Evolutionary conservation across 176 grass and related monocot species (phyloP).

Genomic region (Elymus sibiricus): DNA sequence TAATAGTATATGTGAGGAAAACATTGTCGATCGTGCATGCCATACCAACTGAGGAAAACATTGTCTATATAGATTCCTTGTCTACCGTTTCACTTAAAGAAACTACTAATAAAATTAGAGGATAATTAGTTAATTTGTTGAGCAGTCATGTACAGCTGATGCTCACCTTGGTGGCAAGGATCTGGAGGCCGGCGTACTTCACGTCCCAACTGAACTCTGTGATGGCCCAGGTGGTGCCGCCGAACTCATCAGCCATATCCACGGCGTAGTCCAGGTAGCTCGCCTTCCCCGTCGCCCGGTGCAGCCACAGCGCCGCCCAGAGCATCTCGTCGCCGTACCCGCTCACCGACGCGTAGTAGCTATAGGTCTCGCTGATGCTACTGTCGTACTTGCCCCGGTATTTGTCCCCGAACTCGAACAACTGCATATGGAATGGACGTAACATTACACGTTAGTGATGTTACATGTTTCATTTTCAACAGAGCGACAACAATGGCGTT

Average conservation of each 20-base stretch:
- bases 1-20: no score
- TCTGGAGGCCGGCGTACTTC: slow-evolving; percentile 56
- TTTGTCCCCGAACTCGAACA: slow-evolving; percentile 46
- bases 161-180: slow-evolving; percentile 41
- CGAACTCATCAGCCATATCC: slow-evolving; percentile 35
- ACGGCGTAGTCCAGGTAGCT: slow-evolving; percentile 46
- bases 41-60: neutral
- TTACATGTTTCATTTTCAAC: no score
- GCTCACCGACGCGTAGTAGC: slow-evolving; percentile 55
- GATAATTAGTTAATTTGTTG: no score
- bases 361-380: slow-evolving; percentile 28
- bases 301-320: slow-evolving; percentile 65
- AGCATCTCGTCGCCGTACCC: slow-evolving; percentile 66
- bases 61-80: neutral
- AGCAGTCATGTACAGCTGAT: neutral
- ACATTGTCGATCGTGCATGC: neutral
- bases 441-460: neutral
- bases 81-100: no score
- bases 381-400: slow-evolving; percentile 47
- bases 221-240: slow-evolving; percentile 49
- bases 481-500: neutral
- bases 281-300: slow-evolving; percentile 32
- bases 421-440: neutral
- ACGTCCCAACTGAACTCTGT: slow-evolving; percentile 72
- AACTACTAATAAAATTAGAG: neutral